Evolutionary conservation across 2,329 filamentous ascomycete species (phyloP), one percentile per base, ranked within the genome.

Genomic region (Aspergillus fumigatiaffinis): DNA sequence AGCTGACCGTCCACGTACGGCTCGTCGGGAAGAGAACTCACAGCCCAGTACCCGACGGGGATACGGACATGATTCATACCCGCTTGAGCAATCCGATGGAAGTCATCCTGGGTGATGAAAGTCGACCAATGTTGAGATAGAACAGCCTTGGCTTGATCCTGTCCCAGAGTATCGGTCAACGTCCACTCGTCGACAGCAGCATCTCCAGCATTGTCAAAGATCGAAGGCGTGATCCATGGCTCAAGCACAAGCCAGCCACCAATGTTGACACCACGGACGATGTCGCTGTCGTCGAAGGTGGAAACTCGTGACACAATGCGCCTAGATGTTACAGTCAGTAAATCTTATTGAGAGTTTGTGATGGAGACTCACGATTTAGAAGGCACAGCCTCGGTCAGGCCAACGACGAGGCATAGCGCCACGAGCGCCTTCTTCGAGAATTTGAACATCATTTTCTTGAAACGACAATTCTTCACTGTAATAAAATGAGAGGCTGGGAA

Each of bases 21-120:
- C 53, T 87, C 84, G 6, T 78, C 81, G 6, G 78, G 70, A 28
- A 79, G 69, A 1, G 80, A 79, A 48, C 78, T 74, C 10, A 86
- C 71, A 35, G 85, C 84, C 86, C 86, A 88, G 68, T 87, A 87
- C 5, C 86, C 86, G 52, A 88, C 78, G 1, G 86, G 86, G 54
- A 88, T 87, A 50, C 86, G 77, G 41, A 87, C 83, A 62, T 86
- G 81, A 71, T 87, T 88, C 66, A 88, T 70, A 4, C 85, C 85
- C 17, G 78, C 77, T 17, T 66, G 69, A n/a, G 78, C 79, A 58
- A 87, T 86, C 53, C 80, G 74, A 21, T 77, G 69, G 68, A 87
- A 84, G 66, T 86, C 84, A 23, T 72, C 76, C 58, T 81, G 70
- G 1, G 79, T 81, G 62, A 85, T 79, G 74, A 82, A 88, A 9